A percentile compares a stretch with the other conserved stretches of the same genome.
Evolutionary conservation across 2,329 filamentous ascomycete genomes (phyloP).

Genomic region (Drechslera avenae): DNA sequence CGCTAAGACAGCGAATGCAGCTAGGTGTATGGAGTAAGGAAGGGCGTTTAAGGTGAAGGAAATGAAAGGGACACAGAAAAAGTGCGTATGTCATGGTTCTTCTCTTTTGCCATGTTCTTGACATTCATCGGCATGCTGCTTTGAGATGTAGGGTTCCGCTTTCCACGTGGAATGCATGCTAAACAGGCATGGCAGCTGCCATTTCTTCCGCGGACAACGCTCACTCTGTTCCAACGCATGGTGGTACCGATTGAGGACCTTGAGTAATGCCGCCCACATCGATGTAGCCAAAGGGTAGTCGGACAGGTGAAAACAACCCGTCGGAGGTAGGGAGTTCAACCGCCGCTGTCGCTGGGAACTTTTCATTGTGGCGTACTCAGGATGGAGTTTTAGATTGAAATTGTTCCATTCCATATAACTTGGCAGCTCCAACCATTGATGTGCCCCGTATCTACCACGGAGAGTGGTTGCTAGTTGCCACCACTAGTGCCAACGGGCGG

Average conservation of each 20-base stretch:
- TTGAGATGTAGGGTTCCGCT: constrained; percentile 17
- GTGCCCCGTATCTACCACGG: constrained; percentile 12
- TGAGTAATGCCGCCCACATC: too few species aligned
- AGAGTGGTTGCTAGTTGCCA: not conserved
- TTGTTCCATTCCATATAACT: constrained; percentile 30
- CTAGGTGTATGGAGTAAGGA: not conserved
- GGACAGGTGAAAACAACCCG: too few species aligned
- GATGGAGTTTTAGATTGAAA: not conserved
- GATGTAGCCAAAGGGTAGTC: too few species aligned
- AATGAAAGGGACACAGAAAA: constrained; percentile 10
- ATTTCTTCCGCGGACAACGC: constrained; percentile 3
- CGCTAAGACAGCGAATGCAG: too few species aligned
- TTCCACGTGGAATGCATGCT: constrained; percentile 39
- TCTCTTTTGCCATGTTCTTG: constrained; percentile 17
- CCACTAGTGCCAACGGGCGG: constrained; percentile 8
- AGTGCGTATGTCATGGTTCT: constrained; percentile 1
- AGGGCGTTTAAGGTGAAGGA: not conserved
- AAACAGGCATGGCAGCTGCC: constrained; percentile 25
- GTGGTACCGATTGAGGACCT: not conserved
- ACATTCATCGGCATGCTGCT: constrained; percentile 23
- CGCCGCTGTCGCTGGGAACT: too few species aligned
- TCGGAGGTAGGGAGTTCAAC: too few species aligned
- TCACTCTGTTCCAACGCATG: not conserved
- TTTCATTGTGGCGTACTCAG: too few species aligned
- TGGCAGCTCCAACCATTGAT: constrained; percentile 10